Evolutionary conservation across 345 rosid species (phyloP), one percentile per base, ranked within the genome.

Genomic region (Sapria himalayana): DNA sequence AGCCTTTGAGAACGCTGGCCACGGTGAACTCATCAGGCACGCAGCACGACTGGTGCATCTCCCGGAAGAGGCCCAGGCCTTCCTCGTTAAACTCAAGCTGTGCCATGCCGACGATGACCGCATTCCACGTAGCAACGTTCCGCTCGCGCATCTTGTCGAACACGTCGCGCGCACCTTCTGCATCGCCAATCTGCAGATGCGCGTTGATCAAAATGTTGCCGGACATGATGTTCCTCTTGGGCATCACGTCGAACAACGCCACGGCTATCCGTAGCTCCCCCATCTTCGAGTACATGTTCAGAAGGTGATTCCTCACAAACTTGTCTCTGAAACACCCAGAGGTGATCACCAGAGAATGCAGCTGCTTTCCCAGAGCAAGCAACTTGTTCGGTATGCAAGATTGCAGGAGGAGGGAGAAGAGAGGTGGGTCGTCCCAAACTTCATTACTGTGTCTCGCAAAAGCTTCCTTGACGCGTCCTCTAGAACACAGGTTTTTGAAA

Each of bases 91-190:
- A 44, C 61, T 80, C 82, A 21, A 48, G 62, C 52, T 76, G 75
- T 0, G 64, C 50, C 61, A 51, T 43, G 1, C 77, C 86, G 0
- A 67, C 53, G 10, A 80, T 61, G 66, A 71, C 59, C 0, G 79
- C 82, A 60, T 80, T 80, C 81, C 85, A 76, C 0, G 93, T 56
- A 0, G 79, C 67, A 5, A 69, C 42, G 36, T 76, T 80, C 59
- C 71, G 71, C 0, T 60, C 75, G 25, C 65, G 13, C 93, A 73
- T 80, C 55, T 63, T 65, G 25, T 73, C 76, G 12, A 80, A 80
- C 77, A 80, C 33, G 22, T 76, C 64, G 13, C 46, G 46, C 1
- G 86, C 93, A 57, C 45, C 33, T 1, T 34, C 51, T 50, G 73
- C 37, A 50, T 80, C 79, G 0, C 75, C 86, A 0, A 10, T 22